A percentile compares a stretch with the other conserved stretches of the same genome.
These are phyloP conservation scores for Acaromyces ingoldii DNA, from an alignment of 1,284 basidiomycete genomes.

Conservation along the genomic window DNA sequence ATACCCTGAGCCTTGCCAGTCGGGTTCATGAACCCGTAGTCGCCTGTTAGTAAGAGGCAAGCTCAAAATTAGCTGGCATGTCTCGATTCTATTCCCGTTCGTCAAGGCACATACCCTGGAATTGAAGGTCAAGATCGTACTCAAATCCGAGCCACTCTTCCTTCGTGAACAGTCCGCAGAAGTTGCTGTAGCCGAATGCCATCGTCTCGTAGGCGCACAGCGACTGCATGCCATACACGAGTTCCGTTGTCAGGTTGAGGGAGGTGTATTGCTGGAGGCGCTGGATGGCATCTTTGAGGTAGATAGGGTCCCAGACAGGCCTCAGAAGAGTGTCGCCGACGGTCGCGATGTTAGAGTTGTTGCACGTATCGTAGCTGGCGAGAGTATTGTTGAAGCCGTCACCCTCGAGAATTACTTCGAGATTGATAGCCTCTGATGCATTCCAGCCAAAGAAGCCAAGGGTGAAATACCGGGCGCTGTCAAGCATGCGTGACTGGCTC, in stretches of 20 bases:
- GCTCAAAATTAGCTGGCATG: constrained; percentile 19
- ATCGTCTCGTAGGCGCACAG: constrained; percentile 52
- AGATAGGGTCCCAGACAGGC: constrained; percentile 50
- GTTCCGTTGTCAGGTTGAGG: constrained; percentile 53
- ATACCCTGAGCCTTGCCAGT: constrained; percentile 72
- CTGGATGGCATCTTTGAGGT: constrained; percentile 30
- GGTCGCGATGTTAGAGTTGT: constrained; percentile 56
- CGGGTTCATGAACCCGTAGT: constrained; percentile 73
- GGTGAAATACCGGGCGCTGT: constrained; percentile 69
- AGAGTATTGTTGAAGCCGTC: constrained; percentile 72
- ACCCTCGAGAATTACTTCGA: constrained; percentile 44
- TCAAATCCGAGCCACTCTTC: constrained; percentile 79
- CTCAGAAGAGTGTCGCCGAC: constrained; percentile 59
- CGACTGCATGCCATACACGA: constrained; percentile 37
- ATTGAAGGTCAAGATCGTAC: constrained; percentile 58
- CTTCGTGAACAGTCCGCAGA: constrained; percentile 80
- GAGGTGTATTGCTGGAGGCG: constrained; percentile 36
- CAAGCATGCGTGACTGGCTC: constrained; percentile 68
- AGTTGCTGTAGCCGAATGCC: constrained; percentile 53
- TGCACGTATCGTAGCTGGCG: constrained; percentile 65
- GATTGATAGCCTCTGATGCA: constrained; percentile 33
- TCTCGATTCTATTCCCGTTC: not conserved
- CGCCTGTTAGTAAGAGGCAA: constrained; percentile 57
- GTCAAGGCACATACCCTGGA: constrained; percentile 6
- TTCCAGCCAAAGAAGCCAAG: constrained; percentile 37